These are phyloP conservation scores for Ascosphaera apis DNA, from an alignment of 2,329 filamentous ascomycete genomes.

Conservation along the genomic window DNA sequence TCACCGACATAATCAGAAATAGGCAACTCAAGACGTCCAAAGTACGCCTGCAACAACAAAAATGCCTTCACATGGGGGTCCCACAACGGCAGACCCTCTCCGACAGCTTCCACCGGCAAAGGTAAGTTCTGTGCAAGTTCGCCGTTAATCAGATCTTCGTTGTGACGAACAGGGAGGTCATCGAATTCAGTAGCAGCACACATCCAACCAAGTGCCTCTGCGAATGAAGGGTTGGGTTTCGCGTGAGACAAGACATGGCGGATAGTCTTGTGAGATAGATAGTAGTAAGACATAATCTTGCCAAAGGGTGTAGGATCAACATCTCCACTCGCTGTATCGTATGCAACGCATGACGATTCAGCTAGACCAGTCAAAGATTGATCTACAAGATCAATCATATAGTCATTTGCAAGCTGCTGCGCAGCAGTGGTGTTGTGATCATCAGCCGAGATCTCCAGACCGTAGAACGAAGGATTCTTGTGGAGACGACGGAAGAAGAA, in stretches of 20 bases:
- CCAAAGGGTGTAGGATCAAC: constrained; percentile 76
- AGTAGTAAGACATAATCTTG: constrained; percentile 99
- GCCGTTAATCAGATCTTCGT: constrained; percentile 90
- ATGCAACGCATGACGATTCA: constrained; percentile 59
- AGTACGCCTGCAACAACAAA: constrained; percentile 78
- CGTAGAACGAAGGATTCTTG: constrained; percentile 97
- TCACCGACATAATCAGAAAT: constrained; percentile 96
- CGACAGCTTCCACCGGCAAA: constrained; percentile 37
- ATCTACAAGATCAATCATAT: constrained; percentile 82
- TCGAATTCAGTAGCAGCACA: constrained; percentile 86
- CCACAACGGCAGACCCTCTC: constrained; percentile 59
- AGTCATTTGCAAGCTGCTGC: constrained; percentile 74
- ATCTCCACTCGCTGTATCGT: constrained; percentile 60
- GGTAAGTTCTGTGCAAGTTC: constrained; percentile 69
- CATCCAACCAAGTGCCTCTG: constrained; percentile 78
- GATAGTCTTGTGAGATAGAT: constrained; percentile 85
- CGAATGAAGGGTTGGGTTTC: constrained; percentile 51
- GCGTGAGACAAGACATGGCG: constrained; percentile 59
- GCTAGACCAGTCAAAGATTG: constrained; percentile 63
- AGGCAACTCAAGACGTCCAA: constrained; percentile 76
- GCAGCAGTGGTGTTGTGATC: constrained; percentile 75
- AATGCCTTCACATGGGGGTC: constrained; percentile 96
- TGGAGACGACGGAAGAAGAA: constrained; percentile 96
- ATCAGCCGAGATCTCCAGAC: constrained; percentile 75
- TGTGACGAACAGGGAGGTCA: constrained; percentile 90